A percentile compares a stretch with the other conserved stretches of the same genome.
These are phyloP conservation scores for Apophysomyces elegans DNA, from an alignment of 371 early-diverging fungal species.

Conservation along the genomic window DNA sequence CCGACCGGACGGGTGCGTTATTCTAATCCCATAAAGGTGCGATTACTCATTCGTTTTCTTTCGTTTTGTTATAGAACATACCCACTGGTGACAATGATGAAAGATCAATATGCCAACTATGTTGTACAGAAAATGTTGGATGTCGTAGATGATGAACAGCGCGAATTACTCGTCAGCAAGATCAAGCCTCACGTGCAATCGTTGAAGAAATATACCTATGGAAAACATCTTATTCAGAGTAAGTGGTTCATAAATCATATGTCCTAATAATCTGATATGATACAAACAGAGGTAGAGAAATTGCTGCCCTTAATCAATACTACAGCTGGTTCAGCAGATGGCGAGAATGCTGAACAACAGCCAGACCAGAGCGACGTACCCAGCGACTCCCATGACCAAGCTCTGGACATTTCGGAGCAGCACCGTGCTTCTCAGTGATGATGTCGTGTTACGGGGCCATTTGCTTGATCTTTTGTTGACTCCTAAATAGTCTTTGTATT, in stretches of 20 bases:
- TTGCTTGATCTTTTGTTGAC: constrained; percentile 12
- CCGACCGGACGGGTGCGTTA: constrained; percentile 72
- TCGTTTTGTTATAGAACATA: constrained; percentile 60
- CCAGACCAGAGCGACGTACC: not conserved
- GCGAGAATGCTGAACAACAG: not conserved
- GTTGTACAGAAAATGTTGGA: constrained; percentile 99
- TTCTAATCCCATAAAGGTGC: not conserved
- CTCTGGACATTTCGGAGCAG: not conserved
- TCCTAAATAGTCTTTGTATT: constrained; percentile 8
- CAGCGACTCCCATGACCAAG: not conserved
- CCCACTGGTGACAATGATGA: constrained; percentile 94
- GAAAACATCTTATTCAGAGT: constrained; percentile 92
- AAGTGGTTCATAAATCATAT: constrained; percentile 17
- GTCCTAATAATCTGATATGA: not conserved
- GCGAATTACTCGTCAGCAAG: constrained; percentile 82
- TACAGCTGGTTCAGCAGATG: constrained; percentile 4
- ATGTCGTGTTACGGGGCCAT: constrained; percentile 9
- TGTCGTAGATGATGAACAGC: constrained; percentile 89
- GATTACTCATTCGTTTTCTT: not conserved
- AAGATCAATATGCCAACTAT: constrained; percentile 99
- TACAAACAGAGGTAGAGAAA: constrained; percentile 48
- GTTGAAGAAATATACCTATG: constrained; percentile 95
- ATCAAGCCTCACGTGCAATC: constrained; percentile 91
- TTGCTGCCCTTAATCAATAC: constrained; percentile 37
- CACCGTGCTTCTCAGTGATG: constrained; percentile 6